Evolutionary conservation across 768 basidiomycete genomes (phyloP), one percentile per base, ranked within the genome.

Genomic region (Wakefieldia striispora): DNA sequence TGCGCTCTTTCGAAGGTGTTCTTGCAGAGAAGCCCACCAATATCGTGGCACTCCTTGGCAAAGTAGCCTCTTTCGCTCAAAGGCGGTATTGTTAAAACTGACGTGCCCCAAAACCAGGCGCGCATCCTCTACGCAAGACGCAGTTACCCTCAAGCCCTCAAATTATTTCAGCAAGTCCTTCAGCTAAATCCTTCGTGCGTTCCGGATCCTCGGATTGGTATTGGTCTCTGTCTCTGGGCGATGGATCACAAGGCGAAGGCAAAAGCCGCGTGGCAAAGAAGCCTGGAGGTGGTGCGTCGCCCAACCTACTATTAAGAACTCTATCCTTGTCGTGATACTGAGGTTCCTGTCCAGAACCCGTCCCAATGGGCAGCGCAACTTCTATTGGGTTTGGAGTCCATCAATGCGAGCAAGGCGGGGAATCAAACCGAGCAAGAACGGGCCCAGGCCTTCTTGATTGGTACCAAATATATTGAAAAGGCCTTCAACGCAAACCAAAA

Each of bases 181-280:
- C 74, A 79, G 26, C 77, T 88, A 36, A 84, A 82, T 47, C 94
- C 95, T 0, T 70, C 77, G 16, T 93, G 90, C 69, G 72, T 77
- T 21, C 97, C 95, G 0, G 95, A 99, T 67, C 95, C 97, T 29
- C 82, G 97, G 7, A 88, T 98, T 49, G 97, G 97, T 16, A 91
- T 98, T 35, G 97, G 97, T 9, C 72, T 99, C 5, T 97, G 95
- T 68, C 74, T 93, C 19, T 98, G 91, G 92, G 82, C 88, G 4
- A 74, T 97, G 71, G 88, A 88, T 50, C 82, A 95, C 57, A 86
- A 85, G 53, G 75, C 77, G 2, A 86, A 85, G 57, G 97, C 95
- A 0, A 85, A 83, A 56, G 79, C 79, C 20, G 95, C 95, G 0
- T 99, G 97, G 95, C 80, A 93, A 60, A 77, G 95, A 29, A 90